phyloP scores from a whole-genome alignment of 129 eudicot species.

The Artemisia tridentata region DNA sequence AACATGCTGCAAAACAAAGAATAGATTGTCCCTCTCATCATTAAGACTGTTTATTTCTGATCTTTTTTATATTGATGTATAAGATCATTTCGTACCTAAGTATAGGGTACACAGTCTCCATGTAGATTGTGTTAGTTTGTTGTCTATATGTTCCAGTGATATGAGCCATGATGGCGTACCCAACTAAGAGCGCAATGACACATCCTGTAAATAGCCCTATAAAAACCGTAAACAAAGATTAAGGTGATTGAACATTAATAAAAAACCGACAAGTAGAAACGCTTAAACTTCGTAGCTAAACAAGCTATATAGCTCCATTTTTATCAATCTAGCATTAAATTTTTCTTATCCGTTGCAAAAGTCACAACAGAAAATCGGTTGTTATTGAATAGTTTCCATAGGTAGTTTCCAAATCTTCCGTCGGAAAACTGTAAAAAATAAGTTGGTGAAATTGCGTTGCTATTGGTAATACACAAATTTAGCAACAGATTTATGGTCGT shows the following conservation, averaged over 20 bases:
- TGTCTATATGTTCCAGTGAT: constrained; percentile 70
- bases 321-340: too few relatives aligned
- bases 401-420: too few relatives aligned
- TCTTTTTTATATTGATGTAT: not conserved
- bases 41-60: not conserved
- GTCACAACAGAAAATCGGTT: too few relatives aligned
- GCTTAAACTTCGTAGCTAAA: not conserved
- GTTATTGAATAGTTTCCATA: too few relatives aligned
- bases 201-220: constrained; percentile 90
- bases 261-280: not conserved
- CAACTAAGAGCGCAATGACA: constrained; percentile 66
- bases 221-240: constrained; percentile 9
- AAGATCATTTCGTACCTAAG: constrained; percentile 57
- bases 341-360: too few relatives aligned
- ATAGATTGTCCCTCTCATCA: constrained; percentile 1
- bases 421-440: too few relatives aligned
- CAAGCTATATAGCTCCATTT: too few relatives aligned
- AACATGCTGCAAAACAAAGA: constrained; percentile 73
- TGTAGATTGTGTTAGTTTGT: constrained; percentile 71
- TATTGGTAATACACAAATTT: too few relatives aligned
- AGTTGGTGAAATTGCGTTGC: too few relatives aligned
- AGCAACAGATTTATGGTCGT: too few relatives aligned
- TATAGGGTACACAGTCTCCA: constrained; percentile 98
- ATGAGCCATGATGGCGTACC: constrained; percentile 90
- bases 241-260: not conserved